A percentile compares a stretch with the other conserved stretches of the same genome.
Evolutionary conservation across 495 filamentous ascomycete species (phyloP).

Genomic region (Talaromyces stipitatus): DNA sequence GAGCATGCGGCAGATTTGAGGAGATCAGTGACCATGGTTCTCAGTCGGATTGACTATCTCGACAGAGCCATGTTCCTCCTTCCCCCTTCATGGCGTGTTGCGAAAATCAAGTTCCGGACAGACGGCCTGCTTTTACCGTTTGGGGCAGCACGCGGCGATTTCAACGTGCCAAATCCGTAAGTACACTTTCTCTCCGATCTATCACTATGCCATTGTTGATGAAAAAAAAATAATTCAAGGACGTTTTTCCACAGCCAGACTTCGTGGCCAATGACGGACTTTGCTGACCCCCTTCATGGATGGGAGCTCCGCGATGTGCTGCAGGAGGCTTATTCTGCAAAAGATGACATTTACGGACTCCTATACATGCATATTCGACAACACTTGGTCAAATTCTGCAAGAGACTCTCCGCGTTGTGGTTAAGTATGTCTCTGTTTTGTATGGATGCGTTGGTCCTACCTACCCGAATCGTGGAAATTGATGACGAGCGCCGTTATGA

Average conservation of each 20-base stretch:
- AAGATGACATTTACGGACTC: conserved; percentile 19
- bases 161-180: conserved; percentile 21
- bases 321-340: conserved; percentile 2
- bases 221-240: conserved; percentile 7
- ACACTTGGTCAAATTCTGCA: conserved; percentile 12
- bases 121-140: conserved; percentile 22
- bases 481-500: conserved; percentile 9
- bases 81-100: conserved; percentile 10
- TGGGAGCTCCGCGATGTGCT: conserved; percentile 15
- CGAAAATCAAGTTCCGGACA: conserved; percentile 11
- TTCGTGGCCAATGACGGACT: conserved; percentile 19
- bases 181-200: conserved; percentile 4
- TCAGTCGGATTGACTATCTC: conserved; percentile 10
- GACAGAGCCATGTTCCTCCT: conserved; percentile 8
- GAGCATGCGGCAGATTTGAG: conserved; percentile 8
- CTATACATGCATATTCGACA: conserved; percentile 15
- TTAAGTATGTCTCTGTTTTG: conserved; percentile 12
- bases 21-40: conserved; percentile 4
- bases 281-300: conserved; percentile 16
- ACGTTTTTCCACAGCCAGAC: conserved; percentile 11
- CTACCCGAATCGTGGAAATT: not conserved
- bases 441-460: conserved; percentile 11
- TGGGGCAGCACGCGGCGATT: conserved; percentile 9
- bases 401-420: not conserved
- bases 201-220: not conserved